Evolutionary conservation across 768 basidiomycete genomes (phyloP).

Genomic region (Terana coerulea): DNA sequence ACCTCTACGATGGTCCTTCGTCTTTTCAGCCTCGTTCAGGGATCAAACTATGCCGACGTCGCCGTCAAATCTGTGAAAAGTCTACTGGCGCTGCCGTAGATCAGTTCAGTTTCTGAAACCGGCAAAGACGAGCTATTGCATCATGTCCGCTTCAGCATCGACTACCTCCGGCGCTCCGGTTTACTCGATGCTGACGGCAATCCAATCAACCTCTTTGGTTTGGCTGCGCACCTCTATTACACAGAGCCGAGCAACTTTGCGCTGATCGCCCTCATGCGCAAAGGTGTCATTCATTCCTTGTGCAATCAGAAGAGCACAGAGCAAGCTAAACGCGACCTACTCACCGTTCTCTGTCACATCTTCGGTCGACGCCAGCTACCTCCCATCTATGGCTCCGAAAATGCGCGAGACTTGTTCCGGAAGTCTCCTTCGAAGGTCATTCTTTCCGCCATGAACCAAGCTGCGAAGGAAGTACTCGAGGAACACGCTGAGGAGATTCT

Average conservation of each 20-base stretch:
- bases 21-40: slow-evolving; percentile 61
- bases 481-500: slow-evolving; percentile 49
- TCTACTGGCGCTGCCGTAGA: slow-evolving; percentile 52
- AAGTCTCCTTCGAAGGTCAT: slow-evolving; percentile 55
- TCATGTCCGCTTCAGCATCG: slow-evolving; percentile 66
- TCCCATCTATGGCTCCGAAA: slow-evolving; percentile 34
- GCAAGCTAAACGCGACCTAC: slow-evolving; percentile 44
- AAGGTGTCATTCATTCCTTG: slow-evolving; percentile 55
- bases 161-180: slow-evolving; percentile 58
- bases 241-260: slow-evolving; percentile 72
- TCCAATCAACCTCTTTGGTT: slow-evolving; percentile 53
- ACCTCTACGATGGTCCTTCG: slow-evolving; percentile 63
- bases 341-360: slow-evolving; percentile 58
- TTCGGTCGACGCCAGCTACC: slow-evolving; percentile 61
- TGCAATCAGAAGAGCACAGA: slow-evolving; percentile 38
- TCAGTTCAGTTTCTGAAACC: slow-evolving; percentile 52
- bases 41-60: slow-evolving; percentile 46
- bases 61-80: slow-evolving; percentile 49
- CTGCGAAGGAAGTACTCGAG: slow-evolving; percentile 38
- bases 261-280: slow-evolving; percentile 51
- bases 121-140: slow-evolving; percentile 58
- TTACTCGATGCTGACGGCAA: slow-evolving; percentile 51
- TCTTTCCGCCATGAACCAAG: slow-evolving; percentile 44
- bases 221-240: slow-evolving; percentile 57
- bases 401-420: slow-evolving; percentile 31